Evolutionary conservation across 108 stramenopile species (phyloP).

Genomic region (Skeletonema marinoi): DNA sequence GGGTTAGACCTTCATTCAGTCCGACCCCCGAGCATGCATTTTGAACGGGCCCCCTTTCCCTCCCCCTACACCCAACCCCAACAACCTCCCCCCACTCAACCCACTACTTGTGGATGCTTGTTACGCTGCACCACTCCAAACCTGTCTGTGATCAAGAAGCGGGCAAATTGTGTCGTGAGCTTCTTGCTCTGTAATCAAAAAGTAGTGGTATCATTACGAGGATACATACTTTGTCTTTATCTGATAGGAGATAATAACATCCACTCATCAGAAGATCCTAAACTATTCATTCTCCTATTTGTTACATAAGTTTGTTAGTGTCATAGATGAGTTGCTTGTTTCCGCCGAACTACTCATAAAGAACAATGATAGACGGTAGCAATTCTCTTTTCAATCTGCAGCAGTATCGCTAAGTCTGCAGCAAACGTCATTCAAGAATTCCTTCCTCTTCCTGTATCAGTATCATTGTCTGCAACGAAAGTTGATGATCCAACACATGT

Average conservation of each 20-base stretch:
- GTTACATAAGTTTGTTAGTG: not conserved
- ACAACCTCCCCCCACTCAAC: not conserved
- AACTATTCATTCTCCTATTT: not conserved
- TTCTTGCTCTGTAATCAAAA: too few species aligned
- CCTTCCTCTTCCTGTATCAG: not conserved
- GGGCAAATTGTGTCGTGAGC: not conserved
- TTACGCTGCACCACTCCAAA: not conserved
- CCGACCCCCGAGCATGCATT: conserved; percentile 34
- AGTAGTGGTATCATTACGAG: too few species aligned
- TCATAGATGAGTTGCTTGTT: not conserved
- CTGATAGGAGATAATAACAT: too few species aligned
- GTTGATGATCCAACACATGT: not conserved
- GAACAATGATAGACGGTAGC: not conserved
- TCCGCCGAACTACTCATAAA: not conserved
- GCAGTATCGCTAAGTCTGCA: not conserved
- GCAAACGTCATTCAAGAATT: conserved; percentile 35
- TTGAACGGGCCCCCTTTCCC: conserved; percentile 41
- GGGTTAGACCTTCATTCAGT: conserved; percentile 35
- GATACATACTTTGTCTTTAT: too few species aligned
- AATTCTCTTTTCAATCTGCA: conserved; percentile 18
- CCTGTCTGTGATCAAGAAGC: not conserved
- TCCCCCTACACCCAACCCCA: conserved; percentile 5
- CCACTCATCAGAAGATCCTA: not conserved
- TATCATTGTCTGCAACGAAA: not conserved
- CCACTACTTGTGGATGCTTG: not conserved